Conservation (phyloP, 768 basidiomycete genomes). For the Asterophora parasitica region DNA sequence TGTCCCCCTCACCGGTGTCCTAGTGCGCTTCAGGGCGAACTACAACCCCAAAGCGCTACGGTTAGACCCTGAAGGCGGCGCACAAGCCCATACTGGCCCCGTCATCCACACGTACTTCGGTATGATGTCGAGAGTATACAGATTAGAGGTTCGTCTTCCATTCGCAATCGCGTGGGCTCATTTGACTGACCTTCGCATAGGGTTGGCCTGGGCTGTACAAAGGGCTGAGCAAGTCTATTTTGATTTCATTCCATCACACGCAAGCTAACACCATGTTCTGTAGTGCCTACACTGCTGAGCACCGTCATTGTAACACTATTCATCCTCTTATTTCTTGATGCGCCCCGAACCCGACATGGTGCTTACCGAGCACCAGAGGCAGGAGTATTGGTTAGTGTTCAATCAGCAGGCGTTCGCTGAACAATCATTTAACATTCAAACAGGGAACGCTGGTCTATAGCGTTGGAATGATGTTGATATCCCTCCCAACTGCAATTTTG, state of each 20-base stretch:
- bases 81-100: slow-evolving; percentile 73
- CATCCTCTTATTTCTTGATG: slow-evolving; percentile 53
- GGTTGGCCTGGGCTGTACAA: slow-evolving; percentile 77
- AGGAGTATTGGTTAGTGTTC: slow-evolving; percentile 39
- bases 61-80: slow-evolving; percentile 70
- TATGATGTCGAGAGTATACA: slow-evolving; percentile 68
- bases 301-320: slow-evolving; percentile 55
- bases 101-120: slow-evolving; percentile 71
- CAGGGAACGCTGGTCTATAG: slow-evolving; percentile 62
- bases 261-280: slow-evolving; percentile 2
- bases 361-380: slow-evolving; percentile 60
- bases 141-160: slow-evolving; percentile 55
- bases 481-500: slow-evolving; percentile 64
- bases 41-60: slow-evolving; percentile 84
- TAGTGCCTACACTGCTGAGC: slow-evolving; percentile 42
- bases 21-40: slow-evolving; percentile 77
- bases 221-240: slow-evolving; percentile 49
- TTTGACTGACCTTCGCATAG: slow-evolving; percentile 21
- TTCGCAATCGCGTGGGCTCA: not conserved
- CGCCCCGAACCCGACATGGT: slow-evolving; percentile 56
- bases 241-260: not conserved
- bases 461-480: slow-evolving; percentile 59
- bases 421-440: slow-evolving; percentile 1
- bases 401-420: not conserved
- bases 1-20: slow-evolving; percentile 60